phyloP scores from a whole-genome alignment of 1,284 basidiomycete species.

The Pseudozyma sp. region DNA sequence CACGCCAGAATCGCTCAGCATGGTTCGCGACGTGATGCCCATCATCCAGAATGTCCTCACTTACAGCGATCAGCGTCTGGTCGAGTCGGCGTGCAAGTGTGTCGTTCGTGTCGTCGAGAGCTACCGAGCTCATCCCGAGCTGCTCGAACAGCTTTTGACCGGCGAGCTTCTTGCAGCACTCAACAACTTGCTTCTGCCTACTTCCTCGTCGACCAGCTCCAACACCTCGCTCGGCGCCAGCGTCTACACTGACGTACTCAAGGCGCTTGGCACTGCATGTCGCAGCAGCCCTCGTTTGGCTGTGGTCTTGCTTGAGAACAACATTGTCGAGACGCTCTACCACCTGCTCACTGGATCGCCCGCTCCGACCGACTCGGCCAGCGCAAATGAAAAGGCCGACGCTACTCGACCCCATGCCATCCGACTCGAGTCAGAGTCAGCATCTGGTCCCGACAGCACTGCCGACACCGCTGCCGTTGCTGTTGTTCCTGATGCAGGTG shows the following conservation, averaged over 20 bases:
- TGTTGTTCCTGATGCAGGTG: slow-evolving; percentile 31
- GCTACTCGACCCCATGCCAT: slow-evolving; percentile 26
- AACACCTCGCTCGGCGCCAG: slow-evolving; percentile 52
- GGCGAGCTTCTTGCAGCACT: slow-evolving; percentile 54
- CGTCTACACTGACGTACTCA: slow-evolving; percentile 64
- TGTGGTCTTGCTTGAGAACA: slow-evolving; percentile 61
- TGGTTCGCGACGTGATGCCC: slow-evolving; percentile 60
- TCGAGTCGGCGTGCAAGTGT: slow-evolving; percentile 66
- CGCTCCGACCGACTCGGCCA: slow-evolving; percentile 34
- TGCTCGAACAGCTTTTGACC: slow-evolving; percentile 59
- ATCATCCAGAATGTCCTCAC: slow-evolving; percentile 64
- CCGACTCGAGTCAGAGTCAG: slow-evolving; percentile 39
- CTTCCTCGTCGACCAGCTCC: slow-evolving; percentile 38
- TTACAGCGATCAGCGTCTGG: slow-evolving; percentile 65
- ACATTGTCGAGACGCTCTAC: slow-evolving; percentile 66
- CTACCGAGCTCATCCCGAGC: slow-evolving; percentile 52
- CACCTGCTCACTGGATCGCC: slow-evolving; percentile 65
- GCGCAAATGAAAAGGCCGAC: slow-evolving; percentile 20
- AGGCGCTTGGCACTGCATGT: slow-evolving; percentile 60
- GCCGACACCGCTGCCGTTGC: slow-evolving; percentile 50
- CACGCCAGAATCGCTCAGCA: slow-evolving; percentile 46
- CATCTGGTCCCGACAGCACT: slow-evolving; percentile 28
- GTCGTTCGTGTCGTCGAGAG: slow-evolving; percentile 63
- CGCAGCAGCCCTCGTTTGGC: slow-evolving; percentile 57
- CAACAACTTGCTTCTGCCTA: slow-evolving; percentile 59